A percentile compares a stretch with the other conserved stretches of the same genome.
These are phyloP conservation scores for Petrea volubilis DNA, from an alignment of 257 asterid genomes.

Conservation along the genomic window DNA sequence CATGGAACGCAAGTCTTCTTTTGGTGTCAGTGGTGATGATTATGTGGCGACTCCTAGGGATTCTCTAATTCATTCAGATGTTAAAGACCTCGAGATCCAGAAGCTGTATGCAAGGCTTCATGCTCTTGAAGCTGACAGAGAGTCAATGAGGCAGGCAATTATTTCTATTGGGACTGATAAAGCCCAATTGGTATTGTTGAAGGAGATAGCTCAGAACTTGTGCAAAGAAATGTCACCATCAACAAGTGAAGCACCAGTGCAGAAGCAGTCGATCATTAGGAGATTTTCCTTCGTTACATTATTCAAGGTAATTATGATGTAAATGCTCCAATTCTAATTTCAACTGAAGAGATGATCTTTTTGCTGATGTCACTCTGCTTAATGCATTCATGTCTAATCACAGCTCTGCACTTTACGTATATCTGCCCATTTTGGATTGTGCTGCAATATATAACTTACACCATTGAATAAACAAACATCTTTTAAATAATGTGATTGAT, in stretches of 20 bases:
- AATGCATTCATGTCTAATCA: background rate
- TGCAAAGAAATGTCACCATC: constrained; percentile 79
- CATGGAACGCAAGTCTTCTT: constrained; percentile 53
- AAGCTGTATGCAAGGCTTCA: constrained; percentile 90
- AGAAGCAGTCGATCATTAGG: constrained; percentile 48
- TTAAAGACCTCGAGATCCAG: constrained; percentile 71
- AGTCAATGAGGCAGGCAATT: constrained; percentile 93
- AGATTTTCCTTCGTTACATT: constrained; percentile 53
- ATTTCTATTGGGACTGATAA: constrained; percentile 90
- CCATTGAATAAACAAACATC: background rate
- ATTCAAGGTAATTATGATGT: constrained; percentile 63
- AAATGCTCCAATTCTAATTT: constrained; percentile 17
- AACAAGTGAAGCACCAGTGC: constrained; percentile 45
- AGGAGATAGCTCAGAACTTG: constrained; percentile 94
- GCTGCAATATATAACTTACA: background rate
- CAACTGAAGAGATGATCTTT: background rate
- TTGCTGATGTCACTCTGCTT: constrained; percentile 2
- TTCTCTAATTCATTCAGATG: constrained; percentile 40
- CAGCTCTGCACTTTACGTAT: constrained; percentile 5
- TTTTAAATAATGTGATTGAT: background rate
- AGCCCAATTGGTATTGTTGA: constrained; percentile 83
- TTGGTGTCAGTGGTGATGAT: constrained; percentile 47
- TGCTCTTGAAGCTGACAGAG: constrained; percentile 97
- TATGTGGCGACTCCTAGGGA: constrained; percentile 59
- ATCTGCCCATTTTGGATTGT: background rate